Conservation (phyloP, 495 filamentous ascomycete genomes). For the Sporormia fimetaria region DNA sequence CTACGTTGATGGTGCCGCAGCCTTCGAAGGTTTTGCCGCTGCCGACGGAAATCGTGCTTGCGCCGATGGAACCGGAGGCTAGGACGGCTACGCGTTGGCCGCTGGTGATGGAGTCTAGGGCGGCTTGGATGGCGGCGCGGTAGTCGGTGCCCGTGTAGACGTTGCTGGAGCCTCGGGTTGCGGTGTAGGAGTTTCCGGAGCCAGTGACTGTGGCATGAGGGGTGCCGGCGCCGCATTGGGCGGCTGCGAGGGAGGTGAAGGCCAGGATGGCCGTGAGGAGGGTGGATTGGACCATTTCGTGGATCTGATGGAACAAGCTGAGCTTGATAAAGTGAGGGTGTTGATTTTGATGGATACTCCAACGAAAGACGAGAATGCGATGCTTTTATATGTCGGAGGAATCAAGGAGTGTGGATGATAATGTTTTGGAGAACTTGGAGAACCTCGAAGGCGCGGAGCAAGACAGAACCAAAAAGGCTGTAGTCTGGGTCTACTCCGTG, state of each 20-base stretch:
- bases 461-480: too few species aligned
- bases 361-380: too few species aligned
- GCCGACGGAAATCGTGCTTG: conserved; percentile 29
- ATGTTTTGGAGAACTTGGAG: too few species aligned
- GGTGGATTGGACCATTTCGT: conserved; percentile 7
- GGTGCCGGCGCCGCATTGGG: conserved; percentile 35
- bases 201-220: conserved; percentile 34
- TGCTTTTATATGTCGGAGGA: too few species aligned
- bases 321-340: too few species aligned
- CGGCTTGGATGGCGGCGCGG: conserved; percentile 36
- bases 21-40: conserved; percentile 40
- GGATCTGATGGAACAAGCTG: too few species aligned
- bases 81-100: conserved; percentile 16
- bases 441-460: too few species aligned
- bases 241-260: conserved; percentile 24
- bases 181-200: conserved; percentile 31
- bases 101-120: conserved; percentile 22
- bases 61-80: conserved; percentile 18
- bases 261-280: conserved; percentile 28
- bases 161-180: conserved; percentile 26
- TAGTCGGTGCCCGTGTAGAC: conserved; percentile 39
- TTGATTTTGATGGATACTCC: too few species aligned
- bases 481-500: too few species aligned
- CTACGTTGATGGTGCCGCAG: conserved; percentile 40
- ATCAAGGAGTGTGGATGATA: too few species aligned